These are phyloP conservation scores for Phytopythium vexans DNA, from an alignment of 352 stramenopile species.

Conservation along the genomic window DNA sequence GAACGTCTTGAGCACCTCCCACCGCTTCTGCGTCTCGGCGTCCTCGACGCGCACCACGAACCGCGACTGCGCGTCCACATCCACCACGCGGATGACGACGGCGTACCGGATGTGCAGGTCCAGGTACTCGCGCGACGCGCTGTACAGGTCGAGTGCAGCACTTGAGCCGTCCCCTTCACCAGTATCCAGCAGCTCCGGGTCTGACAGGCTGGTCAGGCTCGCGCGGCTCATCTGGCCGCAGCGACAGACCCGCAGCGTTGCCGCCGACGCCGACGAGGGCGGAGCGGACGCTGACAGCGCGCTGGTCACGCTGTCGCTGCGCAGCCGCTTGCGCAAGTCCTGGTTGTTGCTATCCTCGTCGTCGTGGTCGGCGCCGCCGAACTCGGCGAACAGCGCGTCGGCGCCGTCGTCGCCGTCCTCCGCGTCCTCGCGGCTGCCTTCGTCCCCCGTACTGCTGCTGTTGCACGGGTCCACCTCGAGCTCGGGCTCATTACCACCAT, in stretches of 20 bases:
- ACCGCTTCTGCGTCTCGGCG: slow-evolving; percentile 50
- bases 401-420: slow-evolving; percentile 22
- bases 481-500: too few species aligned
- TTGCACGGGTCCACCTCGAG: slow-evolving; percentile 12
- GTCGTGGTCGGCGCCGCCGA: slow-evolving; percentile 20
- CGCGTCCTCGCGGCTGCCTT: background rate
- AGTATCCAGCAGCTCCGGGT: slow-evolving; percentile 11
- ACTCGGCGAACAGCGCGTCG: slow-evolving; percentile 32
- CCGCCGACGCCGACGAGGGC: slow-evolving; percentile 8
- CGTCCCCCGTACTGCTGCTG: slow-evolving; percentile 1
- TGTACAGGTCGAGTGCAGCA: slow-evolving; percentile 21
- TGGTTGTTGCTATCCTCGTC: slow-evolving; percentile 32
- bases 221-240: slow-evolving; percentile 14
- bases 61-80: slow-evolving; percentile 21
- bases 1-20: slow-evolving; percentile 53
- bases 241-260: slow-evolving; percentile 20
- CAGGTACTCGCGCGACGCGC: slow-evolving; percentile 38
- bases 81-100: slow-evolving; percentile 38
- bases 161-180: background rate
- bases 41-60: slow-evolving; percentile 53
- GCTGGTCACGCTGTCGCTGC: slow-evolving; percentile 5
- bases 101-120: slow-evolving; percentile 45
- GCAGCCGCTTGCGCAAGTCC: slow-evolving; percentile 14
- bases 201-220: slow-evolving; percentile 1
- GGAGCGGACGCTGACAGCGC: slow-evolving; percentile 12